These are phyloP conservation scores for Erysiphe pulchra DNA, from an alignment of 2,329 filamentous ascomycete genomes.

Conservation along the genomic window DNA sequence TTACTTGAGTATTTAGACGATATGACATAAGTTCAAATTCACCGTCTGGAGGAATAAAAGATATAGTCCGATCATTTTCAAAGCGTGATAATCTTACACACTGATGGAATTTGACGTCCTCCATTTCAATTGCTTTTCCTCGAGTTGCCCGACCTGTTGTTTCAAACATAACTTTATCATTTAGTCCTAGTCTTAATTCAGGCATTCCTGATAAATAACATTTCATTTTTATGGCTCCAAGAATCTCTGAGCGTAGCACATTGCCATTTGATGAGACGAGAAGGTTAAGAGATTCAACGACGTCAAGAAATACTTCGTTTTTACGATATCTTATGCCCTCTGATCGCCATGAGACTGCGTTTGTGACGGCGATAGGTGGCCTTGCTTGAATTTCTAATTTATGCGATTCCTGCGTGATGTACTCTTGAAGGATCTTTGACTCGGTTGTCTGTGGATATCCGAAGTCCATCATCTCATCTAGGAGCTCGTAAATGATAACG, in stretches of 20 bases:
- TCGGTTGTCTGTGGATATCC: slow-evolving; percentile 97
- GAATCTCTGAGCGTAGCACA: slow-evolving; percentile 82
- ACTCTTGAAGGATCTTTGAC: slow-evolving; percentile 94
- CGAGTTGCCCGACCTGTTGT: slow-evolving; percentile 81
- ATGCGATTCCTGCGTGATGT: slow-evolving; percentile 97
- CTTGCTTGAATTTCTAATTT: slow-evolving; percentile 92
- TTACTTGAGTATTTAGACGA: slow-evolving; percentile 92
- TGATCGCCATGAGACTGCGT: slow-evolving; percentile 91
- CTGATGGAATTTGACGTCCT: slow-evolving; percentile 98
- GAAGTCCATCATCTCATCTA: slow-evolving; percentile 99
- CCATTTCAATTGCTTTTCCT: slow-evolving; percentile 97
- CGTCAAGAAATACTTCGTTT: slow-evolving; percentile 97
- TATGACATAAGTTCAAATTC: slow-evolving; percentile 99
- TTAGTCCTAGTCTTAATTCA: slow-evolving; percentile 74
- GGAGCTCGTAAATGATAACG: slow-evolving; percentile 92
- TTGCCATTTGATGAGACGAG: slow-evolving; percentile 87
- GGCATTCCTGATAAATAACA: slow-evolving; percentile 98
- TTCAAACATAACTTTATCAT: slow-evolving; percentile 99
- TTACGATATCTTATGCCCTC: slow-evolving; percentile 97
- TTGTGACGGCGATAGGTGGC: slow-evolving; percentile 91
- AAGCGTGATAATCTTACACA: slow-evolving; percentile 88
- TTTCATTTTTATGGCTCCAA: slow-evolving; percentile 98
- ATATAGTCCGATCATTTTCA: slow-evolving; percentile 96
- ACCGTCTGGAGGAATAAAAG: slow-evolving; percentile 92
- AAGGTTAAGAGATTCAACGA: slow-evolving; percentile 87